phyloP scores from a whole-genome alignment of 2,329 filamentous ascomycete species.

The Pestalotiopsis sp. region DNA sequence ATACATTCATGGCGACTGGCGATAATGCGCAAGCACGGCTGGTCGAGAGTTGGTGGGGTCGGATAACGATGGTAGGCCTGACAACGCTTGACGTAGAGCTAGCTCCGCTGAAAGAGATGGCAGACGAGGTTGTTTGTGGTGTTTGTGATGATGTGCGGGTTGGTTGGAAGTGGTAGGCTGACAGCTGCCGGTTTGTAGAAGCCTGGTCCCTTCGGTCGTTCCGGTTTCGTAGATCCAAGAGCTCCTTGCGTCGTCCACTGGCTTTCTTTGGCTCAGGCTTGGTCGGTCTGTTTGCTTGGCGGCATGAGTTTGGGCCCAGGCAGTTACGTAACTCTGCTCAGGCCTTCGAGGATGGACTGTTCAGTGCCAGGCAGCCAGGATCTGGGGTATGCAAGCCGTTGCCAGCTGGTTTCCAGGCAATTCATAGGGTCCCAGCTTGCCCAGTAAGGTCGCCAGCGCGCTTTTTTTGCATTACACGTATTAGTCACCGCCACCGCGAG shows the following conservation, averaged over 20 bases:
- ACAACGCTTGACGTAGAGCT: not conserved
- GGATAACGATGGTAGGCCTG: not conserved
- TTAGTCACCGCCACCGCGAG: not conserved
- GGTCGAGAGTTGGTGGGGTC: not conserved
- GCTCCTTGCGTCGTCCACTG: not conserved
- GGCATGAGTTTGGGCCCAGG: not conserved
- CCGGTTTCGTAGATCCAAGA: not conserved
- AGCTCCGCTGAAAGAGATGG: not conserved
- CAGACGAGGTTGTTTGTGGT: not conserved
- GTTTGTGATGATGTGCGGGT: not conserved
- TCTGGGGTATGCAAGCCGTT: not conserved
- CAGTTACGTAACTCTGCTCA: constrained; percentile 9
- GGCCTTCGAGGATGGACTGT: not conserved
- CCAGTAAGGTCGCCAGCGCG: not conserved
- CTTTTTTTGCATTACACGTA: not conserved
- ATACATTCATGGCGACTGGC: constrained; percentile 9
- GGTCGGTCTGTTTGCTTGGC: not conserved
- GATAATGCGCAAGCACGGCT: not conserved
- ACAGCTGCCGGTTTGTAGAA: not conserved
- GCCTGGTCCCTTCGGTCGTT: not conserved
- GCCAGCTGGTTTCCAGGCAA: not conserved
- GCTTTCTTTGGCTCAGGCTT: not conserved
- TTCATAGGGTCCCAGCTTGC: not conserved
- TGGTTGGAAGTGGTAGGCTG: not conserved
- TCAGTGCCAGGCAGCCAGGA: not conserved